These are phyloP conservation scores for Aegilops umbellulata DNA, from an alignment of 176 grass and related monocot species.

Conservation along the genomic window DNA sequence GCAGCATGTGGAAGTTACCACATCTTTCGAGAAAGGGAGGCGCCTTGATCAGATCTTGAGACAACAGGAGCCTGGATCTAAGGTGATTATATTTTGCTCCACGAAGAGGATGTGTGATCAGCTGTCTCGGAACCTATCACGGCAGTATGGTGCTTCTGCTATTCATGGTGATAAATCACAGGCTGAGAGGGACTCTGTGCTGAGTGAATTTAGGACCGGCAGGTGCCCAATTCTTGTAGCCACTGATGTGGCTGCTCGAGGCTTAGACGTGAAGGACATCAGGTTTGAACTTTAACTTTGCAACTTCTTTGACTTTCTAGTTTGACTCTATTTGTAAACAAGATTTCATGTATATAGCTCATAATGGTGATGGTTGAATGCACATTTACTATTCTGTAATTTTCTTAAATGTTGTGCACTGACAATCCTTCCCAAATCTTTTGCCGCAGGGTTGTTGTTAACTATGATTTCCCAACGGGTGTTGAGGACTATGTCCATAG, in stretches of 20 bases:
- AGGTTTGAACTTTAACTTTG: conserved; percentile 47
- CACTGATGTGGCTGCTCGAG: conserved; percentile 93
- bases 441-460: conserved; percentile 55
- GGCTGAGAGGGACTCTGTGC: conserved; percentile 82
- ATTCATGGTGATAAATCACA: conserved; percentile 99
- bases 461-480: conserved; percentile 80
- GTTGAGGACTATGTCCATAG: conserved; percentile 96
- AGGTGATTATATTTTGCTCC: conserved; percentile 95
- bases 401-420: background rate
- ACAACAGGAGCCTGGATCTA: conserved; percentile 77
- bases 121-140: conserved; percentile 61
- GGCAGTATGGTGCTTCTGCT: conserved; percentile 62
- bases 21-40: conserved; percentile 61
- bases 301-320: background rate
- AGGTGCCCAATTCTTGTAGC: conserved; percentile 78
- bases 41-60: conserved; percentile 83
- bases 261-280: conserved; percentile 88
- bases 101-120: conserved; percentile 97
- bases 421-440: conserved; percentile 15
- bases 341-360: background rate
- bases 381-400: background rate
- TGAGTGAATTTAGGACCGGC: conserved; percentile 73
- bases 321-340: conserved; percentile 22
- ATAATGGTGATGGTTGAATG: background rate
- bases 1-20: conserved; percentile 78